phyloP scores from a whole-genome alignment of 129 eudicot genomes.

The Oenanthe sinensis region DNA sequence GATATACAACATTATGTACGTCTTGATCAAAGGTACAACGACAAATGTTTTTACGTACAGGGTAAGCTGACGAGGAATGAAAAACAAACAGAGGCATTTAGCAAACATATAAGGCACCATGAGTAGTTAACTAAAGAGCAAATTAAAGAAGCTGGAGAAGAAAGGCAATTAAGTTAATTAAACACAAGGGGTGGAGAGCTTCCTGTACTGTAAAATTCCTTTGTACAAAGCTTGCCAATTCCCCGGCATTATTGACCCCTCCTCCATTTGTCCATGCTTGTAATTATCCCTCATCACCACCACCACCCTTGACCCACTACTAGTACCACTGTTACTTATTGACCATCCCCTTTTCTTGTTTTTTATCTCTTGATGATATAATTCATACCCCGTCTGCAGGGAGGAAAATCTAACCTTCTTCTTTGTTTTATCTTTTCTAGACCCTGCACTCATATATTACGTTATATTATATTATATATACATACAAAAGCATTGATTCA shows the following conservation, averaged over 20 bases:
- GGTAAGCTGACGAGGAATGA: too few relatives aligned
- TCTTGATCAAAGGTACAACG: too few relatives aligned
- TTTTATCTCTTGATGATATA: neutral
- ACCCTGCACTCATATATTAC: constrained; percentile 13
- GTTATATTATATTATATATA: neutral
- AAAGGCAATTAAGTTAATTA: neutral
- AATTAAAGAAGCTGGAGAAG: too few relatives aligned
- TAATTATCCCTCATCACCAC: constrained; percentile 9
- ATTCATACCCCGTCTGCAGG: constrained; percentile 3
- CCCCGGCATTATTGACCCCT: constrained; percentile 39
- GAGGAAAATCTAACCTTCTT: constrained; percentile 64
- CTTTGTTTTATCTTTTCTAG: constrained; percentile 32
- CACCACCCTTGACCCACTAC: neutral
- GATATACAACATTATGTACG: too few relatives aligned
- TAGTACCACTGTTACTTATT: neutral
- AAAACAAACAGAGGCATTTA: too few relatives aligned
- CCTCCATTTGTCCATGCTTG: neutral
- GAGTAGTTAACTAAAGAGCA: too few relatives aligned
- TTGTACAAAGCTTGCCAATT: constrained; percentile 77
- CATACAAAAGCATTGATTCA: neutral
- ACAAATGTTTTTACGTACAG: too few relatives aligned
- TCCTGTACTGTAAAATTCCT: constrained; percentile 57
- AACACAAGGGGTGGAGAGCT: constrained; percentile 18
- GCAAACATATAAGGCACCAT: too few relatives aligned
- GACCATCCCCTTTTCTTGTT: neutral